Conservation (phyloP, 805 yeast species). For the Nakazawaea pomicola region DNA sequence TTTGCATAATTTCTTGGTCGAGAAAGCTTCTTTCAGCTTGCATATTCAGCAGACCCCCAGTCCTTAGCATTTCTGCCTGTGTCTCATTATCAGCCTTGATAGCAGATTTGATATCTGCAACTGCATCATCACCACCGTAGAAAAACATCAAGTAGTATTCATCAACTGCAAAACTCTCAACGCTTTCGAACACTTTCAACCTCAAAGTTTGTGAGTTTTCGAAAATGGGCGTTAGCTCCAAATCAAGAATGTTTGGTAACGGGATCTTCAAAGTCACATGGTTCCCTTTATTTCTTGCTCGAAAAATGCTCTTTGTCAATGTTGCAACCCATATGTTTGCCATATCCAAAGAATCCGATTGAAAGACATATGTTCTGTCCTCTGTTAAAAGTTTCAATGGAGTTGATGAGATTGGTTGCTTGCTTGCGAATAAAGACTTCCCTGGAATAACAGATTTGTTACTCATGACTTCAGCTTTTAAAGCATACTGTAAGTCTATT, state of each 20-base stretch:
- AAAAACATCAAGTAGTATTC: slow-evolving; percentile 70
- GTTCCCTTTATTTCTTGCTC: slow-evolving; percentile 63
- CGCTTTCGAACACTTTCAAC: slow-evolving; percentile 55
- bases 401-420: background rate
- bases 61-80: background rate
- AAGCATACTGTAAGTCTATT: slow-evolving; percentile 63
- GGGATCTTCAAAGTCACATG: slow-evolving; percentile 80
- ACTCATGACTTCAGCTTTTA: slow-evolving; percentile 49
- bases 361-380: slow-evolving; percentile 54
- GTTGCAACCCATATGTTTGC: slow-evolving; percentile 81
- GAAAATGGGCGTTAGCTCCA: slow-evolving; percentile 51
- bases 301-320: slow-evolving; percentile 72
- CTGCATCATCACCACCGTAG: slow-evolving; percentile 40
- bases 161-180: slow-evolving; percentile 52
- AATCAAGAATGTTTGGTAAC: slow-evolving; percentile 55
- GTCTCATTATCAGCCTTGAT: slow-evolving; percentile 22
- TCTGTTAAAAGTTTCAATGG: slow-evolving; percentile 54
- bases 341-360: slow-evolving; percentile 64
- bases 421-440: background rate
- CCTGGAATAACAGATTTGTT: slow-evolving; percentile 16
- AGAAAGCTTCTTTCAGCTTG: background rate
- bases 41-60: background rate
- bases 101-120: slow-evolving; percentile 32
- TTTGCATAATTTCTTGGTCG: too few relatives aligned
- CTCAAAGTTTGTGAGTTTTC: slow-evolving; percentile 53